phyloP scores from a whole-genome alignment of 1,284 basidiomycete genomes.

The Leccinum subrobustum region DNA sequence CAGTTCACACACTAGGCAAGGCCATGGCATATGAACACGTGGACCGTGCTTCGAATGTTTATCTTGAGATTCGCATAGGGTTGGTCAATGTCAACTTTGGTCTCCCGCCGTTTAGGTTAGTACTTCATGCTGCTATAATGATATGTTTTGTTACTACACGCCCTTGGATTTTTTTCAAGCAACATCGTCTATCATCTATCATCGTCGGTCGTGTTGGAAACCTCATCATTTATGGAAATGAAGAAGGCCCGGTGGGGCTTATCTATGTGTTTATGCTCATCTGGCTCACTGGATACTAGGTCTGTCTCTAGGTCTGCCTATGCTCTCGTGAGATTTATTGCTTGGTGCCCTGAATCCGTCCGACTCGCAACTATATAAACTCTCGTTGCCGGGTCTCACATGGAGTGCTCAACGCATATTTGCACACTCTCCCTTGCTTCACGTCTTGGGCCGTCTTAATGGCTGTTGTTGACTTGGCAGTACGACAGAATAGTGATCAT shows the following conservation, averaged over 20 bases:
- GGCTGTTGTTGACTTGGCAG: background rate
- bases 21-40: background rate
- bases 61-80: background rate
- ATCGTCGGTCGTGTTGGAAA: background rate
- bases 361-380: background rate
- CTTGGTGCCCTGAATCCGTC: background rate
- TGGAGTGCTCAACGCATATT: background rate
- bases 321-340: background rate
- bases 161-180: background rate
- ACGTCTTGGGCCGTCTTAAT: background rate
- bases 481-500: background rate
- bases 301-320: no score
- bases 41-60: background rate
- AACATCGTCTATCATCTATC: background rate
- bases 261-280: background rate
- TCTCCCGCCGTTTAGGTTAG: background rate
- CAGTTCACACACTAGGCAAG: no score
- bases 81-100: background rate
- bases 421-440: background rate
- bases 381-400: background rate
- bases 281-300: background rate
- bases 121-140: background rate
- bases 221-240: background rate
- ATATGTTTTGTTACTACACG: background rate
- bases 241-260: background rate